These are phyloP conservation scores for Psilocybe azurescens DNA, from an alignment of 768 basidiomycete genomes.

Conservation along the genomic window DNA sequence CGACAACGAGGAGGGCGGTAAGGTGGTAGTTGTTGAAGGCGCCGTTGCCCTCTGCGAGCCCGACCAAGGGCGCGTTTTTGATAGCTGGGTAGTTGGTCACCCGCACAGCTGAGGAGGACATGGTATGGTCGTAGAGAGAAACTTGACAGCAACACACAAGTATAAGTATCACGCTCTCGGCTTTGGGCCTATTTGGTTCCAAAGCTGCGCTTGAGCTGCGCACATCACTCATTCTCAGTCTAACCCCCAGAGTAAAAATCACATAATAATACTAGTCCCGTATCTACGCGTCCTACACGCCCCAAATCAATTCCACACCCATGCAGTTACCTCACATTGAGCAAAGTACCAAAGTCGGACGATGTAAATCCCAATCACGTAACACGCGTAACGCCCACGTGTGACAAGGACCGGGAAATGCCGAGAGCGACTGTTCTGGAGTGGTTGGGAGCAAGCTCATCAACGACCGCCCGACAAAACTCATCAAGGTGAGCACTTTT, in stretches of 20 bases:
- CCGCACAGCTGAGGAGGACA: constrained; percentile 53
- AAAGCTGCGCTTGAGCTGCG: background rate
- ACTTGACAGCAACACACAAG: constrained; percentile 23
- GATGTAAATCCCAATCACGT: background rate
- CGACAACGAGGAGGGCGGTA: constrained; percentile 72
- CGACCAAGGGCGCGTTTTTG: constrained; percentile 83
- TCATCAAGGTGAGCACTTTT: constrained; percentile 65
- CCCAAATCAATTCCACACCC: background rate
- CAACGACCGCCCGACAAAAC: constrained; percentile 43
- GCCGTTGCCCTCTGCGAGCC: constrained; percentile 86
- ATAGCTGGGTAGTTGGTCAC: constrained; percentile 78
- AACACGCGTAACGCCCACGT: constrained; percentile 9
- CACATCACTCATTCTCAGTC: background rate
- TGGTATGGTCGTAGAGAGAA: constrained; percentile 24
- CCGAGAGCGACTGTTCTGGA: constrained; percentile 16
- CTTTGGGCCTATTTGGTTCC: constrained; percentile 34
- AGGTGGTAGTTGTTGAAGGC: constrained; percentile 85
- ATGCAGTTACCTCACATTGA: background rate
- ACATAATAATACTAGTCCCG: background rate
- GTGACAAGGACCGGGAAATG: constrained; percentile 20
- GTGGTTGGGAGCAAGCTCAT: constrained; percentile 15
- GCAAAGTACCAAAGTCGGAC: background rate
- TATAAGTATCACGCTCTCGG: constrained; percentile 19
- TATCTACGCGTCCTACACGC: background rate
- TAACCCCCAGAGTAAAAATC: background rate